Percentiles rank a stretch among this genome's conserved stretches.
These are phyloP conservation scores for Collybia mongolica DNA, from an alignment of 768 basidiomycete genomes.

Conservation along the genomic window DNA sequence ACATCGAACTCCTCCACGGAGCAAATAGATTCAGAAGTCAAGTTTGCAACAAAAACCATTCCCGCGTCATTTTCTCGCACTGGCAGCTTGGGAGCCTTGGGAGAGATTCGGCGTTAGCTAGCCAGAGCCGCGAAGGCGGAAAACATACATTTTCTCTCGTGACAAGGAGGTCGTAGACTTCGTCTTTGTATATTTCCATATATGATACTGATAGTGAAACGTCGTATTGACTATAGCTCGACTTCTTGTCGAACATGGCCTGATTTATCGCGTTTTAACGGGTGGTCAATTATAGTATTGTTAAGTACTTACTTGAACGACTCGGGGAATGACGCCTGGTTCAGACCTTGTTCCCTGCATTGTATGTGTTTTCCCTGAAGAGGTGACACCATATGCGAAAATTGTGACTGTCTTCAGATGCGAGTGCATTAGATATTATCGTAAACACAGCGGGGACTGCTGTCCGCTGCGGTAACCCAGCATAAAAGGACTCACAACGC, in stretches of 20 bases:
- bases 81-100: conserved; percentile 49
- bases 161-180: conserved; percentile 84
- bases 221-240: conserved; percentile 33
- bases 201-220: conserved; percentile 64
- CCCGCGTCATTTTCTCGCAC: conserved; percentile 54
- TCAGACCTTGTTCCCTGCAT: conserved; percentile 79
- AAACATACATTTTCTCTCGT: conserved; percentile 60
- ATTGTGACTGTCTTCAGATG: conserved; percentile 71
- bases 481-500: conserved; percentile 51
- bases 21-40: conserved; percentile 39
- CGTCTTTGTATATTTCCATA: conserved; percentile 92
- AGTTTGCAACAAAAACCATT: conserved; percentile 54
- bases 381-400: conserved; percentile 90
- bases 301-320: conserved; percentile 54
- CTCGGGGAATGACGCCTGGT: conserved; percentile 85
- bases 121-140: not conserved
- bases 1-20: conserved; percentile 43
- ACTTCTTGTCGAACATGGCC: conserved; percentile 58
- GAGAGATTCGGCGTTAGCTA: conserved; percentile 1
- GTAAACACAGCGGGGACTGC: not conserved
- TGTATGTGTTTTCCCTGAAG: conserved; percentile 89
- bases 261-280: conserved; percentile 17
- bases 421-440: conserved; percentile 1
- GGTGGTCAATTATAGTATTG: not conserved
- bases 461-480: not conserved